phyloP scores from a whole-genome alignment of 768 basidiomycete species.

The Clathrus columnatus region DNA sequence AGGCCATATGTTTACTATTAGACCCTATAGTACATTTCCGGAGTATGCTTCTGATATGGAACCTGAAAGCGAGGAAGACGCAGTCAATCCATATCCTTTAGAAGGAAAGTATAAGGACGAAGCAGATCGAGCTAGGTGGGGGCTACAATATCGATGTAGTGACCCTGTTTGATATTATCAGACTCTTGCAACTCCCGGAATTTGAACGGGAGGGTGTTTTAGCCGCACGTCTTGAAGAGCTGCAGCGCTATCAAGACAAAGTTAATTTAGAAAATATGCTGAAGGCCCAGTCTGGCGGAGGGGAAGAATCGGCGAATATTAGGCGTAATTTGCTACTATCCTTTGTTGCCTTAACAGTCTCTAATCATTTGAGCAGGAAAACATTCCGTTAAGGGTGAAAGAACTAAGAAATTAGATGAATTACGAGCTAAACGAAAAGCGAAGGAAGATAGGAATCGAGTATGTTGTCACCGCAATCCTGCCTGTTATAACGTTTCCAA shows the following conservation, averaged over 20 bases:
- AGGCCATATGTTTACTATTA: conserved; percentile 28
- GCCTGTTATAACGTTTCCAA: conserved; percentile 4
- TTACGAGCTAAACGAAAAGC: conserved; percentile 81
- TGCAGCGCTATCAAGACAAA: conserved; percentile 65
- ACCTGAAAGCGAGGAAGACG: conserved; percentile 50
- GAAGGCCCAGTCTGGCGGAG: conserved; percentile 46
- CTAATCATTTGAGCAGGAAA: conserved; percentile 43
- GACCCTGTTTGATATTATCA: conserved; percentile 27
- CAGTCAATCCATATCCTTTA: conserved; percentile 69
- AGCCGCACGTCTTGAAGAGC: conserved; percentile 70
- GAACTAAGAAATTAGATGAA: conserved; percentile 70
- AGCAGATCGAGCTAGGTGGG: conserved; percentile 73
- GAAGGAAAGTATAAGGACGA: conserved; percentile 90
- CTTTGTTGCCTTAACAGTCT: background rate
- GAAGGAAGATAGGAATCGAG: conserved; percentile 81
- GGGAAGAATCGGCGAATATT: conserved; percentile 49
- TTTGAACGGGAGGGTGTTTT: conserved; percentile 85
- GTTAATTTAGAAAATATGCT: conserved; percentile 67
- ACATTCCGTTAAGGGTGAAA: conserved; percentile 68
- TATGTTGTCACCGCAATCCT: conserved; percentile 27
- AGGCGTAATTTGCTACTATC: conserved; percentile 42
- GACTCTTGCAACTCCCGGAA: conserved; percentile 74
- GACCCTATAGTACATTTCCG: conserved; percentile 8
- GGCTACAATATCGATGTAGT: conserved; percentile 13
- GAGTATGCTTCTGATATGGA: conserved; percentile 51